Evolutionary conservation across 208 protist species (phyloP), one percentile per base, ranked within the genome.

Genomic region (Crithidia brevicula): DNA sequence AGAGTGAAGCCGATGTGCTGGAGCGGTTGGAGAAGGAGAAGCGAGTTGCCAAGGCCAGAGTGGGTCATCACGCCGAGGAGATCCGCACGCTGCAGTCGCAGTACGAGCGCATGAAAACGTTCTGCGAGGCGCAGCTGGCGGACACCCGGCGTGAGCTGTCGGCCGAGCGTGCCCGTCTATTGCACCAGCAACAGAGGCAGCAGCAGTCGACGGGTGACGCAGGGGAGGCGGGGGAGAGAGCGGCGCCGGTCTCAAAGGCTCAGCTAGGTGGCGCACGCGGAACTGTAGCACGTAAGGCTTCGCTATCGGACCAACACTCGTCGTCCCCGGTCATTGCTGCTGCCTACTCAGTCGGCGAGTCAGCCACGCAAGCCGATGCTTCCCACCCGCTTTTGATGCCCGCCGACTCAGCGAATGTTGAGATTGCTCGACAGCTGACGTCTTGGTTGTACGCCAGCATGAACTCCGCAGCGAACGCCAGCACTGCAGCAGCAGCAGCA

Each of bases 71-170:
- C 63, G 66, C 67, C 15, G 77, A 83, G 27, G 81, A 92, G 59
- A 70, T 90, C 22, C 59, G 59, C 34, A 81, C 81, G 27, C 69
- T 92, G 65, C 77, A 75, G 54, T 22, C 59, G 18, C 83, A 95
- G 75, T 83, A 86, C 58, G 87, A 88, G 64, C 86, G 87, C 20
- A 69, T 88, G 57, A 85, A 86, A 45, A 78, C 80, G 13, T 82
- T 85, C 25, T 92, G 89, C 65, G 90, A 95, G 47, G 61, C 81
- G 10, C 83, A 93, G 74, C 67, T 95, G 46, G 83, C 85, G 2
- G 90, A 95, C 74, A 73, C 90, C 42, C 77, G 82, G 16, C 79
- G 79, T 13, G 87, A 95, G 76, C 72, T 95, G 28, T 49, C 77
- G n/a, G 63, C 58, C 2, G 81, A 87, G 69, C 52, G 77, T 34